A percentile compares a stretch with the other conserved stretches of the same genome.
Evolutionary conservation across 1,139 yeast genomes (phyloP).

Genomic region (Sugiyamaella pinicola): DNA sequence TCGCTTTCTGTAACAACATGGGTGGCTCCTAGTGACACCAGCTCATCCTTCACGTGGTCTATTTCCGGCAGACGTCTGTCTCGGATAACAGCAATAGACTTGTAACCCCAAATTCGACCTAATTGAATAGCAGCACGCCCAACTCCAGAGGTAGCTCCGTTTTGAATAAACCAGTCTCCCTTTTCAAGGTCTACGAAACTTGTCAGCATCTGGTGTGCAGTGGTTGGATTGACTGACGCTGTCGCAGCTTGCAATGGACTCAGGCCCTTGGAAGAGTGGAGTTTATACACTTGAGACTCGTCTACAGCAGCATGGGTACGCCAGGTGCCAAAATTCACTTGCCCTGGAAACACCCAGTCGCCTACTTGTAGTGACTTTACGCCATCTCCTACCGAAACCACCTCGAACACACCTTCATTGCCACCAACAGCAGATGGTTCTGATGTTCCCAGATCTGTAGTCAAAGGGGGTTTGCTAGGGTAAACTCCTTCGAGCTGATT

Average conservation of each 20-base stretch:
- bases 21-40: slow-evolving; percentile 73
- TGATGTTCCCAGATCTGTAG: slow-evolving; percentile 54
- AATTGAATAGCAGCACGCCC: slow-evolving; percentile 93
- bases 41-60: slow-evolving; percentile 60
- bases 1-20: slow-evolving; percentile 89
- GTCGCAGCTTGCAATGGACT: slow-evolving; percentile 72
- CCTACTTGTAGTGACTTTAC: slow-evolving; percentile 57
- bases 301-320: slow-evolving; percentile 65
- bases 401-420: slow-evolving; percentile 90
- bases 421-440: slow-evolving; percentile 81
- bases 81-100: slow-evolving; percentile 85
- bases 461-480: slow-evolving; percentile 74
- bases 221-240: slow-evolving; percentile 84
- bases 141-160: slow-evolving; percentile 95
- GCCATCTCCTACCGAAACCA: slow-evolving; percentile 66
- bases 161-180: slow-evolving; percentile 94
- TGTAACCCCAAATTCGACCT: slow-evolving; percentile 73
- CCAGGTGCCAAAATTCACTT: slow-evolving; percentile 92
- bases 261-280: slow-evolving; percentile 50
- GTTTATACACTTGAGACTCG: slow-evolving; percentile 43
- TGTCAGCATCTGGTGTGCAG: slow-evolving; percentile 88
- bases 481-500: slow-evolving; percentile 93
- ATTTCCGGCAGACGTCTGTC: slow-evolving; percentile 71
- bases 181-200: slow-evolving; percentile 61
- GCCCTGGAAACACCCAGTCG: slow-evolving; percentile 91